Conservation (phyloP, 176 grass and related monocot species). For the Metroxylon sagu region DNA sequence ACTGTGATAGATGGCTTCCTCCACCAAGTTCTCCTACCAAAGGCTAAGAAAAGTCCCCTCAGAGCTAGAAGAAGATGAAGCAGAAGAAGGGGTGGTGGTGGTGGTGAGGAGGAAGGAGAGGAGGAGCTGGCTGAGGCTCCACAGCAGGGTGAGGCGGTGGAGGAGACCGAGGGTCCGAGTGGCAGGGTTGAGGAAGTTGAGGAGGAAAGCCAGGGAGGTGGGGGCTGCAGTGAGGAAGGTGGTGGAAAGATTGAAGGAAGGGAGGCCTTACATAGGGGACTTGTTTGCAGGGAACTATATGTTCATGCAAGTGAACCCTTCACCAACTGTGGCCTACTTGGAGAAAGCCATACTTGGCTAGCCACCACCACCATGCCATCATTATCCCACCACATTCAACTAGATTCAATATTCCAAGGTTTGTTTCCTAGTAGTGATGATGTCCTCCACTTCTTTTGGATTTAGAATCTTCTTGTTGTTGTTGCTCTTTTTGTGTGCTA, state of each 20-base stretch:
- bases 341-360: slow-evolving; percentile 25
- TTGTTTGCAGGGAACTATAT: slow-evolving; percentile 92
- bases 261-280: slow-evolving; percentile 50
- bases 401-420: neutral
- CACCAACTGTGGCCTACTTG: slow-evolving; percentile 14
- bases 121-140: neutral
- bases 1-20: neutral
- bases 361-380: neutral
- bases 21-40: slow-evolving; percentile 25
- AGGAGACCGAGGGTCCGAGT: slow-evolving; percentile 34
- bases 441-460: no score
- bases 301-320: slow-evolving; percentile 89
- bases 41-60: slow-evolving; percentile 13
- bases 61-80: slow-evolving; percentile 17
- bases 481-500: no score
- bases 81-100: slow-evolving; percentile 15
- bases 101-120: slow-evolving; percentile 7
- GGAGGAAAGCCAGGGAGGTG: slow-evolving; percentile 37
- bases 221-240: slow-evolving; percentile 42
- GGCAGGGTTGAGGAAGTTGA: slow-evolving; percentile 39
- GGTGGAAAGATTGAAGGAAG: slow-evolving; percentile 54
- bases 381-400: neutral
- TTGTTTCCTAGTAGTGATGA: no score
- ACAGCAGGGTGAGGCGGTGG: slow-evolving; percentile 5
- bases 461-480: no score